Percentiles rank a stretch among this genome's conserved stretches.
Evolutionary conservation across 2,329 filamentous ascomycete genomes (phyloP).

Genomic region (Emmonsia crescens): DNA sequence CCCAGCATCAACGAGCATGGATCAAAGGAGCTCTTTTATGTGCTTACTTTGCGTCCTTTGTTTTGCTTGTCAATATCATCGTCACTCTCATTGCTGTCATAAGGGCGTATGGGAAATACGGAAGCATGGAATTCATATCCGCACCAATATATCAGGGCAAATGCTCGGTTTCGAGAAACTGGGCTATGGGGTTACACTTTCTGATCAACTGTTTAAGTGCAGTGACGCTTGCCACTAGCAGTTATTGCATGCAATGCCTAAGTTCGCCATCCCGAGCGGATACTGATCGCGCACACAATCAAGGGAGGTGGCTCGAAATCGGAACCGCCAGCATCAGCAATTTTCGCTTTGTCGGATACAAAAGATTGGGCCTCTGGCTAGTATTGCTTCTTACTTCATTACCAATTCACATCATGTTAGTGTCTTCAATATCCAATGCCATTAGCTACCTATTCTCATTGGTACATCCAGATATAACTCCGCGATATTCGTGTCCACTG

Average conservation of each 20-base stretch:
- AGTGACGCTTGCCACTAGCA: slow-evolving; percentile 22
- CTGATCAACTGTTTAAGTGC: slow-evolving; percentile 27
- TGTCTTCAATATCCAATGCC: not conserved
- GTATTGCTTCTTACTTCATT: slow-evolving; percentile 8
- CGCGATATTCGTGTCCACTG: slow-evolving; percentile 9
- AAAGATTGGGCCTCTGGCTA: slow-evolving; percentile 8
- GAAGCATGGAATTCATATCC: not conserved
- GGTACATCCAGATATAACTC: slow-evolving; percentile 15
- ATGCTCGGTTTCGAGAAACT: slow-evolving; percentile 6
- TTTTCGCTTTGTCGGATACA: slow-evolving; percentile 8
- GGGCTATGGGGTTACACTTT: slow-evolving; percentile 20
- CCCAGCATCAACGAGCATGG: not conserved
- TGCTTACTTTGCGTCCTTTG: slow-evolving; percentile 2
- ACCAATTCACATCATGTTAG: slow-evolving; percentile 13
- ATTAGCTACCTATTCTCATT: not conserved
- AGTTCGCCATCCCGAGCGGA: slow-evolving; percentile 22
- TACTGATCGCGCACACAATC: slow-evolving; percentile 22
- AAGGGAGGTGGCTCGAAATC: slow-evolving; percentile 22
- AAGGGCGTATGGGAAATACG: not conserved
- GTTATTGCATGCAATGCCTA: slow-evolving; percentile 28
- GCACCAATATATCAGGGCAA: slow-evolving; percentile 8
- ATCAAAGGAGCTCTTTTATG: slow-evolving; percentile 4
- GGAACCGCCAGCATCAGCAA: slow-evolving; percentile 21
- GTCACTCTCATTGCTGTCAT: slow-evolving; percentile 3
- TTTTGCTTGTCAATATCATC: slow-evolving; percentile 10